Base-by-base conservation (phyloP, 1,284 basidiomycete genomes). In the Phylloboletellus chloephorus region DNA sequence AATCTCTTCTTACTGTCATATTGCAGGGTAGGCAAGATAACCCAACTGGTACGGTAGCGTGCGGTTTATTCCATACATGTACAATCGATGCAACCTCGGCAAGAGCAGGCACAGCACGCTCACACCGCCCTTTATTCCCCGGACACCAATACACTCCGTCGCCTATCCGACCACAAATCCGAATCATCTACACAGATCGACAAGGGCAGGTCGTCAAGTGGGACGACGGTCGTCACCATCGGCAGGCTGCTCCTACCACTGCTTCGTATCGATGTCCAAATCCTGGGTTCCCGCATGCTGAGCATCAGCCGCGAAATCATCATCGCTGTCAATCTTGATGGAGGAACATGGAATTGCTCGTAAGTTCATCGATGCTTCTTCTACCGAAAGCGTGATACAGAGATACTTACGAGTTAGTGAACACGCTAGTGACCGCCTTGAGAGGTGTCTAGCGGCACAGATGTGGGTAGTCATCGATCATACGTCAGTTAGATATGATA, bases 291-390 rank as follows among this genome's bases (percentile, higher is more conserved):
- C 3, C 67, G 66, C 6, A 72, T 46, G 40, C 72, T 71, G 28
- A 72, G 57, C 62, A 67, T 63, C n/a, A 72, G 49, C 19, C 69
- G 58, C 3, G 68, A 67, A 3, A 69, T 64, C 61, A 71, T 57
- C 7, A 64, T 55, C 3, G 64, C 63, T 1, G 66, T 69, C 8
- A 72, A 53, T 12, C 69, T 72, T 26, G 17, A 6, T 8, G 15
- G 29, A n/a, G 30, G 11, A 16, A 12, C 26, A 5, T 13, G n/a
- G 15, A 9, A 17, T 5, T 2, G 16, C 5, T 28, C 2, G 8
- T 35, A 15, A 24, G 31, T 1, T 17, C 12, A 16, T 19, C 21
- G 15, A 24, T 16, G 11, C 24, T 21, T 24, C n/a, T 6, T 19
- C 8, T 20, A 4, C 13, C n/a, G 10, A 25, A 10, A 21, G 3